Evolutionary conservation across 768 basidiomycete genomes (phyloP).

Genomic region (Mycena latifolia): DNA sequence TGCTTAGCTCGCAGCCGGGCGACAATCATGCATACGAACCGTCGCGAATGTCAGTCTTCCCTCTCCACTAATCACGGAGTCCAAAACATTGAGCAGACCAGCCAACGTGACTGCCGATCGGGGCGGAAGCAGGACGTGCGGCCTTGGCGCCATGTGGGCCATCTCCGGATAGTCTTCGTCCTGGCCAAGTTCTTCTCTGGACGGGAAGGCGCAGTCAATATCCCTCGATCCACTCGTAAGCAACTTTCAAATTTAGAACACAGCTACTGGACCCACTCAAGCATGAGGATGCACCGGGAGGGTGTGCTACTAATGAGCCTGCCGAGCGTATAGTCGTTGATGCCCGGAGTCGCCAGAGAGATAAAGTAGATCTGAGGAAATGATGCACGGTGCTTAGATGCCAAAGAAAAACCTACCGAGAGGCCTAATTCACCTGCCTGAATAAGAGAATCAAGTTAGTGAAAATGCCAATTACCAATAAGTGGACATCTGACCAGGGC

Average conservation of each 20-base stretch:
- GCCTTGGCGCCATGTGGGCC: constrained; percentile 7
- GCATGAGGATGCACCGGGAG: constrained; percentile 20
- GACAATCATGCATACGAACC: constrained; percentile 7
- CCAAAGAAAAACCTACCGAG: background rate
- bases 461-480: no score
- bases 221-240: background rate
- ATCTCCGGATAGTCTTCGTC: constrained; percentile 16
- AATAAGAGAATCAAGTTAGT: no score
- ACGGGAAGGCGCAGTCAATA: constrained; percentile 30
- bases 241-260: background rate
- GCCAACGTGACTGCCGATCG: constrained; percentile 19
- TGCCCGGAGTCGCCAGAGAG: constrained; percentile 19
- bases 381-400: background rate
- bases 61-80: constrained; percentile 26
- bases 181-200: constrained; percentile 17
- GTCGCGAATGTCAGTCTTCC: constrained; percentile 28
- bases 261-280: constrained; percentile 7
- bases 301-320: constrained; percentile 22
- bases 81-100: constrained; percentile 24
- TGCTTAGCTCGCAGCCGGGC: no score
- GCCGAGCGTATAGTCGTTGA: constrained; percentile 12
- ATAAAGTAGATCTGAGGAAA: constrained; percentile 22
- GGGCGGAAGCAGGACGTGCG: constrained; percentile 10
- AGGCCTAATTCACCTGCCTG: constrained; percentile 29
- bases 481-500: constrained; percentile 8